phyloP scores from a whole-genome alignment of 345 rosid genomes.

The Psidium friedrichsthalianum region DNA sequence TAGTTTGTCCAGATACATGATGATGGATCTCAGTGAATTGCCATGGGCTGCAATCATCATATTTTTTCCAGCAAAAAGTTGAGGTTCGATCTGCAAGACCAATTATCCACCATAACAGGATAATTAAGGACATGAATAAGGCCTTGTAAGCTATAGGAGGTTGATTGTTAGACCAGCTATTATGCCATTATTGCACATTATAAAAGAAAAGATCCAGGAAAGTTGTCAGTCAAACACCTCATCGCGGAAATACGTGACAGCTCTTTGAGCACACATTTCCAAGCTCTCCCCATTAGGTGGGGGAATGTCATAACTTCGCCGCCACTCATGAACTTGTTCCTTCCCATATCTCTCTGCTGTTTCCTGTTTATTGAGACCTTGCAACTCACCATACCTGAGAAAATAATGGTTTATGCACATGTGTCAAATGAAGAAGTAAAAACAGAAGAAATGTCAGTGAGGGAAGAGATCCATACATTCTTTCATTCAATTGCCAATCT shows the following conservation, averaged over 20 bases:
- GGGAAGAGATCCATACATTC: slow-evolving; percentile 55
- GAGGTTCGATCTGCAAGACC: slow-evolving; percentile 65
- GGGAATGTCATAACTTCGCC: slow-evolving; percentile 89
- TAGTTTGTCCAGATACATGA: slow-evolving; percentile 92
- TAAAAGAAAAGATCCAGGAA: not conserved
- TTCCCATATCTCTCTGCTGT: slow-evolving; percentile 91
- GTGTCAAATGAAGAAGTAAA: not conserved
- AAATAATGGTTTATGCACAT: not conserved
- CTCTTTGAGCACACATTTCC: slow-evolving; percentile 97
- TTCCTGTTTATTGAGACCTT: slow-evolving; percentile 92
- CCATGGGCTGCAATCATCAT: slow-evolving; percentile 97
- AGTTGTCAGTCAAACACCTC: slow-evolving; percentile 14
- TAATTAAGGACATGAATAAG: not conserved
- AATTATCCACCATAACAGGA: not conserved
- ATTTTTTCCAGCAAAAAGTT: slow-evolving; percentile 76
- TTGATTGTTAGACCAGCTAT: not conserved
- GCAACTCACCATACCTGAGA: slow-evolving; percentile 89
- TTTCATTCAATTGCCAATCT: slow-evolving; percentile 95
- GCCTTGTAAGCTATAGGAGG: not conserved
- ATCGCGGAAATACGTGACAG: slow-evolving; percentile 56
- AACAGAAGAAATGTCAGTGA: not conserved
- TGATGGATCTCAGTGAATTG: slow-evolving; percentile 85
- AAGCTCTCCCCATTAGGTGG: slow-evolving; percentile 98
- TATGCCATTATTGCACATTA: not conserved
- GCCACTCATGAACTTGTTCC: slow-evolving; percentile 90